Base-by-base conservation (phyloP, 1,139 yeast genomes). In the Trichomonascaceae sp. region DNA sequence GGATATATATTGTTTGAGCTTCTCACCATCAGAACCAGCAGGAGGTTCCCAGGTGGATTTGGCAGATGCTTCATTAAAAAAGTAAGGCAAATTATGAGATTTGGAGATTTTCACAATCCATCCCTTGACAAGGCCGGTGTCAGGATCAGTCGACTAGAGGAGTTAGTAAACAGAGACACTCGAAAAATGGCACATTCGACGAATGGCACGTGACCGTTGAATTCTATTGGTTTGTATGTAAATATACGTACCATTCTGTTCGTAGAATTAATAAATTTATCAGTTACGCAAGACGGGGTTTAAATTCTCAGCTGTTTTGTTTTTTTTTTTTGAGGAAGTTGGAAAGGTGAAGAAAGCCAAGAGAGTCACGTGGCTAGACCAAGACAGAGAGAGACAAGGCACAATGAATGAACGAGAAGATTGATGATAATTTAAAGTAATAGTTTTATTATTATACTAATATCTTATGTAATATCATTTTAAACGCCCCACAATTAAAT, bases 1-100 rank as follows among this genome's bases (percentile, higher is more conserved):
- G 12, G 61, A 49, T 61, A 86, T 70, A 70, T 87, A 88, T 15
- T 72, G 74, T 51, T 80, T 76, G 56, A 93, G 75, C 60, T 77
- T 75, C 1, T 71, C 82, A 18, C 79, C 69, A 63, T 93, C 88
- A 2, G 96, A 83, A 8, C 93, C 96, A 53, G 76, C 81, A 7
- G 99, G 99, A 2, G 96, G 86, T 57, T 86, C 95, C 99, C 99
- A 93, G 43, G 84, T 78, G 0, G 96, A 86, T 64, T 85, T 85
- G 51, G 82, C 78, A 2, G 91, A 82, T 45, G 79, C 77, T 41
- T 83, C 82, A 64, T 89, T 83, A 70, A 80, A 83, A 70, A 76
- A 93, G 72, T 93, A 93, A 57, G 93, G 96, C 62, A 88, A 79
- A 64, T 87, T 82, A 65, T 89, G 90, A 12, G 95, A 84, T 59